These are phyloP conservation scores for Leccinum ochraceum DNA, from an alignment of 768 basidiomycete genomes.

Conservation along the genomic window DNA sequence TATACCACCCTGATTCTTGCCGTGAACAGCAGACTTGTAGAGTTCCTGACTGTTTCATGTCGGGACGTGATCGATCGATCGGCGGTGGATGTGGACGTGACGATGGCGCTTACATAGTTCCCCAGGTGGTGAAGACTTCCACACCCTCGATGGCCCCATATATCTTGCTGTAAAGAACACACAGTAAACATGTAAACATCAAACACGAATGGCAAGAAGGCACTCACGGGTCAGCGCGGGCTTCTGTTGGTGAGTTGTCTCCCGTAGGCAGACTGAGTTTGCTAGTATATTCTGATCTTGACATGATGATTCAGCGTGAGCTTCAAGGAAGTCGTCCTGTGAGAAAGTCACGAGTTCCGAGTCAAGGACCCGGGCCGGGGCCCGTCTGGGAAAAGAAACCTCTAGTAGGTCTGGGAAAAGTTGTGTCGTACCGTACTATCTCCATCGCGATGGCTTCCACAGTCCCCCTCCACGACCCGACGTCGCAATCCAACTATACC, in stretches of 20 bases:
- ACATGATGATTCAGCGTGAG: no score
- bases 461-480: slow-evolving; percentile 36
- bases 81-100: not conserved
- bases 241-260: no score
- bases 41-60: slow-evolving; percentile 12
- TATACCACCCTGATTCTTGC: slow-evolving; percentile 17
- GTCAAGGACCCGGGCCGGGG: not conserved
- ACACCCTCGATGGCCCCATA: slow-evolving; percentile 28
- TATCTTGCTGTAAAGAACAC: slow-evolving; percentile 13
- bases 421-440: not conserved
- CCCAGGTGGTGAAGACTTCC: slow-evolving; percentile 21
- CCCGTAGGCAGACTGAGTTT: no score
- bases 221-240: not conserved
- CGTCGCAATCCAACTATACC: slow-evolving; percentile 60
- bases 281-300: no score
- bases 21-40: slow-evolving; percentile 19
- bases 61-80: not conserved
- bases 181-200: not conserved
- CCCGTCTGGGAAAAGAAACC: not conserved
- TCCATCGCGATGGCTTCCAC: slow-evolving; percentile 15
- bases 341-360: not conserved
- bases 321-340: not conserved
- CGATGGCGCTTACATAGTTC: slow-evolving; percentile 12
- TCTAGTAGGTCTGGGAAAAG: not conserved
- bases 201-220: not conserved